Evolutionary conservation across 371 early-diverging fungal genomes (phyloP), one percentile per base, ranked within the genome.

Genomic region (Mucor indicus): DNA sequence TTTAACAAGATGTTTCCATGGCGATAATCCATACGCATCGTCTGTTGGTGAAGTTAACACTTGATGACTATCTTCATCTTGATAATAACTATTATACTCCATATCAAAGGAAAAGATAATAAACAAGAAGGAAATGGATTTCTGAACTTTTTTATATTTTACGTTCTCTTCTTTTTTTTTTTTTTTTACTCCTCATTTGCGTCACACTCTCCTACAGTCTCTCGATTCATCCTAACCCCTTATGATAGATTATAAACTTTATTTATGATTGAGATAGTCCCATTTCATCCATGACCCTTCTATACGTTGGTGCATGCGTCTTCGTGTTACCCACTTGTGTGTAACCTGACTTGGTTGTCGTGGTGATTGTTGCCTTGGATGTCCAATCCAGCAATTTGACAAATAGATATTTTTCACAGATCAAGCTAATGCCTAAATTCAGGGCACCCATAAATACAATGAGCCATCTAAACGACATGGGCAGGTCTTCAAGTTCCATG

Each of bases 401-500:
- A 58, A 79, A 79, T 6, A 75, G 6, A 37, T 76, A 80, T 41
- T 77, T 68, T 53, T 89, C 89, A 22, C 69, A 74, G 0, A 70
- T 6, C 47, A 71, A 76, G 27, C 78, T 75, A 8, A 79, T 27
- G 13, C 47, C 44, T 20, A 83, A 59, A 59, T 85, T 74, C 24
- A 60, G 22, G 1, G 60, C 44, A 2, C 77, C 83, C 35, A 82
- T 44, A 7, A 48, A 41, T 13, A 84, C 10, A 47, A 89, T 58
- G 32, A 63, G 52, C 19, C 67, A 38, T 22, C 79, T 63, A 24
- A 82, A 84, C 22, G 50, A 17, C 27, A 67, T 52, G 3, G 86
- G 84, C 6, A 84, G 20, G 0, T 45, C 38, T 19, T 79, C 66
- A 31, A 93, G 45, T 17, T 88, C 86, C 23, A 93, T 57, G 39